phyloP scores from a whole-genome alignment of 2,329 filamentous ascomycete genomes.

The Pseudocercospora macadamiae region DNA sequence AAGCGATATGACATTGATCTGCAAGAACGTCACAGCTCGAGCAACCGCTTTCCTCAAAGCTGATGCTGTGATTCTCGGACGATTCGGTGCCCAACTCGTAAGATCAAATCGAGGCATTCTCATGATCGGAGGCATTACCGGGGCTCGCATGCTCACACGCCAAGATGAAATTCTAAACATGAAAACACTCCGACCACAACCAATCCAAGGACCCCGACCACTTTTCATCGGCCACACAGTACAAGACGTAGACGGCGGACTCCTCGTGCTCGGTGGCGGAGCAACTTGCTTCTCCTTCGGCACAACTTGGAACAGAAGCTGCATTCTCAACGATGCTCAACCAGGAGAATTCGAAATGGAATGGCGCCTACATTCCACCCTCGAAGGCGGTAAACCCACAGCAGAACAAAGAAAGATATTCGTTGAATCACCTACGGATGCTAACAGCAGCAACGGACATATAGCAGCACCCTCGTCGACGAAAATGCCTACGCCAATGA shows the following conservation, averaged over 20 bases:
- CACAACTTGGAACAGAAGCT: constrained; percentile 74
- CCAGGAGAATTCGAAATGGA: constrained; percentile 30
- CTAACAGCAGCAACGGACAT: background rate
- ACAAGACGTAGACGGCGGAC: constrained; percentile 49
- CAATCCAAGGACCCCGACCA: constrained; percentile 55
- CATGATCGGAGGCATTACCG: constrained; percentile 57
- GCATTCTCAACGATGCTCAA: constrained; percentile 37
- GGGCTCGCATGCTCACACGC: constrained; percentile 47
- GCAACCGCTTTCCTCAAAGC: constrained; percentile 31
- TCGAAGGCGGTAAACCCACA: constrained; percentile 26
- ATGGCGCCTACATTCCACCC: constrained; percentile 33
- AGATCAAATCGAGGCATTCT: constrained; percentile 50
- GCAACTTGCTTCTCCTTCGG: constrained; percentile 92
- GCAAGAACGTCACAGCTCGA: constrained; percentile 31
- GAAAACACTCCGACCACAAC: constrained; percentile 35
- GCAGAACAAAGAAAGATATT: constrained; percentile 21
- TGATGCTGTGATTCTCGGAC: constrained; percentile 37
- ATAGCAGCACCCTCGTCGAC: background rate
- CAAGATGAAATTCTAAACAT: constrained; percentile 58
- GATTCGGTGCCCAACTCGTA: constrained; percentile 58
- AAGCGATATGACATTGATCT: constrained; percentile 43
- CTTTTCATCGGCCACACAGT: constrained; percentile 72
- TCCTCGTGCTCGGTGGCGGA: constrained; percentile 75
- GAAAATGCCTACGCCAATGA: constrained; percentile 24
- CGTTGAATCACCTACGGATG: constrained; percentile 11